Conservation (phyloP, 345 rosid species). For the Combretum micranthum region DNA sequence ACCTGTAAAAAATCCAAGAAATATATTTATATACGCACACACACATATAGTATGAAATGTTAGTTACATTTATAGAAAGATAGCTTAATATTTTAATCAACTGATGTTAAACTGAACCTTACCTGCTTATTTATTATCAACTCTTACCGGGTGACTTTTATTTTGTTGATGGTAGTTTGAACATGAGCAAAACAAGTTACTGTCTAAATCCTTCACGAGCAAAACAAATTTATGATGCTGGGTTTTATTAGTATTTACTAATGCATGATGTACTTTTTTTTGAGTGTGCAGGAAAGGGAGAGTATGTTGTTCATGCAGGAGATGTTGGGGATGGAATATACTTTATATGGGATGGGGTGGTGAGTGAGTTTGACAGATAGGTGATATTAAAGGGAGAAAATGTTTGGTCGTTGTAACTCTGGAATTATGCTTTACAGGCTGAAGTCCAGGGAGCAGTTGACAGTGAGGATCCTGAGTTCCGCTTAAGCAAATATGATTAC, state of each 20-base stretch:
- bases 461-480: conserved; percentile 68
- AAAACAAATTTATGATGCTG: background rate
- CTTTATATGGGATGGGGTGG: conserved; percentile 91
- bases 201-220: no score
- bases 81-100: no score
- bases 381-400: background rate
- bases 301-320: conserved; percentile 60
- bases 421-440: conserved; percentile 39
- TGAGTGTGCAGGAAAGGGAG: conserved; percentile 53
- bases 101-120: no score
- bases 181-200: no score
- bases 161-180: no score
- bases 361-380: conserved; percentile 16
- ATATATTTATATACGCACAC: no score
- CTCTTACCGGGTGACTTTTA: no score
- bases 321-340: conserved; percentile 75
- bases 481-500: conserved; percentile 68
- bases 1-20: no score
- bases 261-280: background rate
- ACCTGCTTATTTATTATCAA: no score
- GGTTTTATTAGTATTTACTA: background rate
- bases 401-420: conserved; percentile 1
- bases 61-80: no score
- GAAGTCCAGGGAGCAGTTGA: conserved; percentile 56
- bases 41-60: no score